Base-by-base conservation (phyloP, 2,329 filamentous ascomycete genomes). In the Cordyceps farinosa region DNA sequence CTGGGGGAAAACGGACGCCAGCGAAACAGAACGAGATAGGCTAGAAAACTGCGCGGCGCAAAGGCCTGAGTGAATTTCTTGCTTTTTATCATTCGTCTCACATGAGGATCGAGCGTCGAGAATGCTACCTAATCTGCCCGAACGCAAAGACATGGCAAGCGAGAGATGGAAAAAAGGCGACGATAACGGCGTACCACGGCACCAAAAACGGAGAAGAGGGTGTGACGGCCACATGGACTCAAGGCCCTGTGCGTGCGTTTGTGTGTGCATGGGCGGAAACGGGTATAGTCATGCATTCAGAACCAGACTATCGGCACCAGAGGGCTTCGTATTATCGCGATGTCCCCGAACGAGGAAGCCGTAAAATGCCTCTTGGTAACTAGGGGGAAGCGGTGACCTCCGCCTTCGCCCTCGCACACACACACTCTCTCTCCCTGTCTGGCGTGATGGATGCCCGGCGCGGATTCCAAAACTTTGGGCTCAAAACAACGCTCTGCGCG, bases 401-500 rank as follows among this genome's bases (percentile, higher is more conserved):
- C 44, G 44, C 44, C 22, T 30, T 5, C 5, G 15, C 36, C 52
- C 30, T 38, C 38, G 13, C 38, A 8, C 32, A 22, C 22, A 22
- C 22, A 22, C 13, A 4, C n/a, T 40, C n/a, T 27, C 11, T 38
- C 11, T 32, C 32, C 30, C 29, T 8, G 34, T 44, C 40, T 48
- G 45, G 22, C 22, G 8, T 5, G n/a, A 29, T 48, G 22, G 27
- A 40, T 13, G 38, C 47, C 47, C 47, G 7, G 47, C 40, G 42
- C 42, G 54, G 54, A 47, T 57, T 47, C 42, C 42, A 57, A 13
- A 57, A 34, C 56, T 59, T 40, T 22, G 34, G 57, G 47, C 57
- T 42, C 57, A 60, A 60, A 60, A 60, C 47, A 10, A 60, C 57
- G 48, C 57, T 60, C 34, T 45, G 38, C 57, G 57, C 47, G 57